phyloP scores from a whole-genome alignment of 805 yeast genomes.

The Kodamaea nitidulidarum region DNA sequence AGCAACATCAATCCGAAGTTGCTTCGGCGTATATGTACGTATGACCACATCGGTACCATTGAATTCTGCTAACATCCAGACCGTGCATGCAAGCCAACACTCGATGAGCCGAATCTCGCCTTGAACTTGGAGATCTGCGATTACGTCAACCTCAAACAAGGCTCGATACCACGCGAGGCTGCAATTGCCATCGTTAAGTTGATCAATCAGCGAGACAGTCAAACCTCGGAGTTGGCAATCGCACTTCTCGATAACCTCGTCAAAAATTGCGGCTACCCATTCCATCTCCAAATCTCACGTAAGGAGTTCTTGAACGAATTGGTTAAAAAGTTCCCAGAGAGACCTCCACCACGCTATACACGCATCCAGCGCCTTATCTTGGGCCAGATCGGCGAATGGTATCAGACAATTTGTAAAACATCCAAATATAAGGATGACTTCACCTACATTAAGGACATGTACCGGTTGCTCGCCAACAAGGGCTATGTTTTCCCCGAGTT shows the following conservation, averaged over 20 bases:
- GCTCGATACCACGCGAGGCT: slow-evolving; percentile 86
- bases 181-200: slow-evolving; percentile 79
- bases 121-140: slow-evolving; percentile 92
- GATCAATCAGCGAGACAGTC: slow-evolving; percentile 78
- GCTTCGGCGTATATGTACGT: slow-evolving; percentile 43
- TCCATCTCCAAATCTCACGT: slow-evolving; percentile 90
- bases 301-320: slow-evolving; percentile 92
- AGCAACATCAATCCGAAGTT: slow-evolving; percentile 45
- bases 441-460: slow-evolving; percentile 93
- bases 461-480: slow-evolving; percentile 78
- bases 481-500: slow-evolving; percentile 94
- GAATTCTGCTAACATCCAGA: slow-evolving; percentile 28
- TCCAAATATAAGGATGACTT: slow-evolving; percentile 88
- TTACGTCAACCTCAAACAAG: slow-evolving; percentile 87
- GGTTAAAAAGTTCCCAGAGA: slow-evolving; percentile 90
- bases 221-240: slow-evolving; percentile 78
- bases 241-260: slow-evolving; percentile 84
- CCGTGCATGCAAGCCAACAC: slow-evolving; percentile 83
- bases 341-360: slow-evolving; percentile 83
- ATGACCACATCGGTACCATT: not conserved
- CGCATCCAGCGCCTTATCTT: slow-evolving; percentile 79
- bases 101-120: slow-evolving; percentile 82
- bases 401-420: slow-evolving; percentile 87
- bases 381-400: slow-evolving; percentile 95
- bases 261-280: slow-evolving; percentile 96